Evolutionary conservation across 345 rosid species (phyloP).

Genomic region (Turnera subulata): DNA sequence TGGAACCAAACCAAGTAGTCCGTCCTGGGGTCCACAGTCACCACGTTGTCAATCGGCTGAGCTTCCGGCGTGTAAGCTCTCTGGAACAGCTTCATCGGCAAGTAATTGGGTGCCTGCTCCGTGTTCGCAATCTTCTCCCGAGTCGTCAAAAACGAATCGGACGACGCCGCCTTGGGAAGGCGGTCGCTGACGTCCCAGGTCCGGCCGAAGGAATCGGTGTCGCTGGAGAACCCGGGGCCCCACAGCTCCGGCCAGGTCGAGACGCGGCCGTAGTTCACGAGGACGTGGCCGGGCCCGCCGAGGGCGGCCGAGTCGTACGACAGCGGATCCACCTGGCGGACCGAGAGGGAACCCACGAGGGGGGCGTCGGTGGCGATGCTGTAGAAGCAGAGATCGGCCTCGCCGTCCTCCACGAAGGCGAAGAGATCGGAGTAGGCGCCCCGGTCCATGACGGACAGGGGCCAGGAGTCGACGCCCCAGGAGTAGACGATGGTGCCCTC

Average conservation of each 20-base stretch:
- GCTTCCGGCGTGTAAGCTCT: conserved; percentile 56
- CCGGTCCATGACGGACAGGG: conserved; percentile 62
- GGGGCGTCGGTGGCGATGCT: conserved; percentile 97
- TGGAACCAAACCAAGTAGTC: conserved; percentile 95
- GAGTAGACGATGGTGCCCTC: conserved; percentile 90
- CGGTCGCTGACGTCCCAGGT: conserved; percentile 98
- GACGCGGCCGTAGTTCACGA: conserved; percentile 88
- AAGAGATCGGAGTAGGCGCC: conserved; percentile 94
- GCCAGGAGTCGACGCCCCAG: conserved; percentile 95
- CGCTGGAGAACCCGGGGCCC: conserved; percentile 90
- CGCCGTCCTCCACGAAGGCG: conserved; percentile 70
- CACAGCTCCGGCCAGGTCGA: conserved; percentile 71
- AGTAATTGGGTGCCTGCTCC: conserved; percentile 70
- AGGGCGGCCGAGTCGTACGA: conserved; percentile 53
- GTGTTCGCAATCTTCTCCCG: conserved; percentile 39
- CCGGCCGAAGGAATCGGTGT: conserved; percentile 75
- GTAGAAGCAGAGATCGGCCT: conserved; percentile 83
- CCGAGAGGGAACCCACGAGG: conserved; percentile 70
- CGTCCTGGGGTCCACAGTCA: conserved; percentile 80
- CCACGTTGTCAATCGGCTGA: conserved; percentile 49
- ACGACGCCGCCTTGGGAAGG: no score
- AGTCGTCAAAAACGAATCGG: conserved; percentile 42
- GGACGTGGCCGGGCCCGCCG: conserved; percentile 37
- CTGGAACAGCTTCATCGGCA: conserved; percentile 91
- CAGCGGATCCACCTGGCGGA: conserved; percentile 63